Conservation (phyloP, 2,329 filamentous ascomycete species). For the Fusarium tricinctum region DNA sequence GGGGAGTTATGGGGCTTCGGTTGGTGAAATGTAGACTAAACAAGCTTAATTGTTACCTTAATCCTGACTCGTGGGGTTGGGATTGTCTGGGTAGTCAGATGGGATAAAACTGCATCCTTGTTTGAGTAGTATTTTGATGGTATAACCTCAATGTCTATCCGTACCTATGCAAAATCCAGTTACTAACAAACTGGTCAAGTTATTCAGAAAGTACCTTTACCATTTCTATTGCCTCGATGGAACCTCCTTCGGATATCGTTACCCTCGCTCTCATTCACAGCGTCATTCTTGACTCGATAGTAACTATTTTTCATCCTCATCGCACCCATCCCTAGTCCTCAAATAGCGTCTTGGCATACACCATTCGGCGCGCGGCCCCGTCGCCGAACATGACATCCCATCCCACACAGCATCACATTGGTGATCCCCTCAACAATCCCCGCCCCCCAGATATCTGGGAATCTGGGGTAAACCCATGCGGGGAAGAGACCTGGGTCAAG, state of each 20-base stretch:
- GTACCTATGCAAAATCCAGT: not conserved
- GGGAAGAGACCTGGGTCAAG: slow-evolving; percentile 10
- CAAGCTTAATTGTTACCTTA: slow-evolving; percentile 35
- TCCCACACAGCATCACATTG: slow-evolving; percentile 13
- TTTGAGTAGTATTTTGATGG: slow-evolving; percentile 3
- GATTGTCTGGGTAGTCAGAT: not conserved
- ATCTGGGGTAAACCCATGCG: slow-evolving; percentile 39
- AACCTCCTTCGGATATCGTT: slow-evolving; percentile 1
- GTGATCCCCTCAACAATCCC: slow-evolving; percentile 36
- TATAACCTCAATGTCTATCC: not conserved
- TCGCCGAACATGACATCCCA: slow-evolving; percentile 26
- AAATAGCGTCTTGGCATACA: slow-evolving; percentile 29
- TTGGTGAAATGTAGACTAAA: not conserved
- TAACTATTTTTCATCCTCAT: slow-evolving; percentile 1
- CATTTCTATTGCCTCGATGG: not conserved
- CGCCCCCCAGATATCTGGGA: slow-evolving; percentile 27
- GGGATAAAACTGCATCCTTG: not conserved
- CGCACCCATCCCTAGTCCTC: not conserved
- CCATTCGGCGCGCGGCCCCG: slow-evolving; percentile 34
- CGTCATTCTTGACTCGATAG: too few species aligned
- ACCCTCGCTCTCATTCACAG: not conserved
- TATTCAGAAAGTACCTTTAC: not conserved
- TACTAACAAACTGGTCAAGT: not conserved
- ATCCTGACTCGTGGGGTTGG: slow-evolving; percentile 35
- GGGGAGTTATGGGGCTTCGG: slow-evolving; percentile 18